A percentile compares a stretch with the other conserved stretches of the same genome.
Evolutionary conservation across 257 asterid species (phyloP).

Genomic region (Primulina tabacum): DNA sequence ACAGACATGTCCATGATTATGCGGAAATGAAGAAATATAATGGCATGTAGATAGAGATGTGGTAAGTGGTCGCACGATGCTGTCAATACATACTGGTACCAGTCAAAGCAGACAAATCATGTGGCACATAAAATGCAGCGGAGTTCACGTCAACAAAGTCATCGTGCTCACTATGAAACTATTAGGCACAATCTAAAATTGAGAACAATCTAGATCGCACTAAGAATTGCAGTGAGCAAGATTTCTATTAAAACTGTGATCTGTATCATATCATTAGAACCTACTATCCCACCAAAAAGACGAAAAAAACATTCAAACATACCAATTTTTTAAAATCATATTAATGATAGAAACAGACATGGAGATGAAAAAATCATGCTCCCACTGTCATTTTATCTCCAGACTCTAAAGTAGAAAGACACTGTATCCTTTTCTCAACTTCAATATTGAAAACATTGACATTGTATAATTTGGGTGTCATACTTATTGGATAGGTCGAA

Average conservation of each 20-base stretch:
- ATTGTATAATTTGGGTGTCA: not conserved
- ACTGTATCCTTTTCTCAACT: not conserved
- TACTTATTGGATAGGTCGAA: not conserved
- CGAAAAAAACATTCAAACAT: too few species aligned
- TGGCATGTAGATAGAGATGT: not conserved
- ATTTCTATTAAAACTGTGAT: not conserved
- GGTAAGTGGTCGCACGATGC: not conserved
- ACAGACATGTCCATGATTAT: slow-evolving; percentile 1
- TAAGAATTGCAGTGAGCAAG: not conserved
- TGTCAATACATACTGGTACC: not conserved
- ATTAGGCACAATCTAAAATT: too few species aligned
- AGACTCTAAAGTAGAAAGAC: not conserved
- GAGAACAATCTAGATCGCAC: not conserved
- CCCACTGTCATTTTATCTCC: not conserved
- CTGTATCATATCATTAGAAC: not conserved
- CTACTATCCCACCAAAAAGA: not conserved
- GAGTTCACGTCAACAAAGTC: slow-evolving; percentile 8
- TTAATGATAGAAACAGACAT: not conserved
- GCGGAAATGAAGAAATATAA: not conserved
- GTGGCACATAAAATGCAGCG: not conserved
- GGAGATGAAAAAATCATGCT: too few species aligned
- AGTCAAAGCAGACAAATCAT: not conserved
- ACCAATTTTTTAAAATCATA: too few species aligned
- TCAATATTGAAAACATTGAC: not conserved
- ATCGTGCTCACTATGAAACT: not conserved